These are phyloP conservation scores for Fibroporia radiculosa DNA, from an alignment of 768 basidiomycete species.

Conservation along the genomic window DNA sequence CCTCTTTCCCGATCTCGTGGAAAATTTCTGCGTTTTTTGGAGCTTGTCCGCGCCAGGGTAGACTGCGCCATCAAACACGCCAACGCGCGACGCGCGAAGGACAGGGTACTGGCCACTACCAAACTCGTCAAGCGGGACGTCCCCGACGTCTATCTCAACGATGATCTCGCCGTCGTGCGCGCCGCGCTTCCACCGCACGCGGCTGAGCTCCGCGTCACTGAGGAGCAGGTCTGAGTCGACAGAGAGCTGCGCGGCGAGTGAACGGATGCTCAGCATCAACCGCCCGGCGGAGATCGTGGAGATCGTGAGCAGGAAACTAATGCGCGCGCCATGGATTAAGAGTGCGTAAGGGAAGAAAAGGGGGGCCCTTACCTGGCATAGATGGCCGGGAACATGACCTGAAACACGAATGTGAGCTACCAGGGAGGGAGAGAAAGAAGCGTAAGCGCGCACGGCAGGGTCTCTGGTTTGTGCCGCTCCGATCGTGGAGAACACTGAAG, in stretches of 20 bases:
- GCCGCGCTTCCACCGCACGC: slow-evolving; percentile 23
- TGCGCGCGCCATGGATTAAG: background rate
- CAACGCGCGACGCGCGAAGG: slow-evolving; percentile 9
- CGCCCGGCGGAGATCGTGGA: slow-evolving; percentile 26
- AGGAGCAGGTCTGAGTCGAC: slow-evolving; percentile 37
- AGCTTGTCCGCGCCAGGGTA: background rate
- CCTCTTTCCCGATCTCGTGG: too few species aligned
- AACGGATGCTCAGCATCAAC: slow-evolving; percentile 33
- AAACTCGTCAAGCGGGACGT: background rate
- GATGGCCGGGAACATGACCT: slow-evolving; percentile 7
- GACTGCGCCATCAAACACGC: slow-evolving; percentile 6
- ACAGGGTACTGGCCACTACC: slow-evolving; percentile 2
- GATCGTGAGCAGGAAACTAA: slow-evolving; percentile 8
- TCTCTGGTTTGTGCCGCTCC: too few species aligned
- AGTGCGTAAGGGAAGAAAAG: background rate
- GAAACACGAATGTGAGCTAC: background rate
- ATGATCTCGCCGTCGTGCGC: slow-evolving; percentile 11
- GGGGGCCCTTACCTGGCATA: slow-evolving; percentile 8
- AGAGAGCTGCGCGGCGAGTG: slow-evolving; percentile 32
- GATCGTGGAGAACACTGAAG: too few species aligned
- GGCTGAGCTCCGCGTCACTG: slow-evolving; percentile 36
- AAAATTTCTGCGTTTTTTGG: too few species aligned
- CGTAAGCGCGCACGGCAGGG: too few species aligned
- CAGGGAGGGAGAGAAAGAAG: background rate
- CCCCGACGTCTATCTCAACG: slow-evolving; percentile 11